These are phyloP conservation scores for Pascua sp. DNA, from an alignment of 1,284 basidiomycete genomes.

Conservation along the genomic window DNA sequence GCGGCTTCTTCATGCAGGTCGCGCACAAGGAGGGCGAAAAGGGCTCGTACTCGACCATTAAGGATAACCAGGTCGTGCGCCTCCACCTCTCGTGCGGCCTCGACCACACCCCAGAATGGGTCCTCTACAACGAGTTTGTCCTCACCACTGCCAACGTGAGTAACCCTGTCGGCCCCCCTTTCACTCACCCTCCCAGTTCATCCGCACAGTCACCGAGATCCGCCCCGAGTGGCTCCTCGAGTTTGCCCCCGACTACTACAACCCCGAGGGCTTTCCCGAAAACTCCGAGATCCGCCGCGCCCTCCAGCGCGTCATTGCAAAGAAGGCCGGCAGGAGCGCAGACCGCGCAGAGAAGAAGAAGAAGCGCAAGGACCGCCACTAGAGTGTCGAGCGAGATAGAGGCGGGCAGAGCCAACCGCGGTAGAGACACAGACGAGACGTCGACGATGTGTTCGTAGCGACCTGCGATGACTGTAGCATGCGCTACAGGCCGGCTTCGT, in stretches of 20 bases:
- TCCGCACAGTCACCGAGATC: slow-evolving; percentile 87
- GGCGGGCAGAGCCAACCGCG: not conserved
- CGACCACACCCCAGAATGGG: slow-evolving; percentile 92
- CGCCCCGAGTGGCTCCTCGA: slow-evolving; percentile 88
- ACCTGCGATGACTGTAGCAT: too few relatives aligned
- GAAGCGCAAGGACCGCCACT: slow-evolving; percentile 31
- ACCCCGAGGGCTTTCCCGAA: slow-evolving; percentile 41
- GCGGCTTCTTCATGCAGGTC: slow-evolving; percentile 98
- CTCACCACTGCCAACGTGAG: slow-evolving; percentile 68
- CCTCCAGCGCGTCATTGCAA: slow-evolving; percentile 37
- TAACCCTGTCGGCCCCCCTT: not conserved
- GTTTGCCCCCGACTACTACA: slow-evolving; percentile 70
- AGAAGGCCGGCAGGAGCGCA: slow-evolving; percentile 19
- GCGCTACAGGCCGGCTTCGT: not conserved
- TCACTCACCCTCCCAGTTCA: slow-evolving; percentile 59
- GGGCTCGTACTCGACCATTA: slow-evolving; percentile 78
- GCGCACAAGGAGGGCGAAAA: slow-evolving; percentile 95
- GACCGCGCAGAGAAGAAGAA: slow-evolving; percentile 21
- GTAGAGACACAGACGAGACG: not conserved
- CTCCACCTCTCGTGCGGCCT: slow-evolving; percentile 93
- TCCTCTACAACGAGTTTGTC: slow-evolving; percentile 97
- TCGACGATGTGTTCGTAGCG: not conserved
- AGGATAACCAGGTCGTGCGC: slow-evolving; percentile 87
- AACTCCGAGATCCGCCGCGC: slow-evolving; percentile 42
- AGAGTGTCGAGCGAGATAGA: not conserved